These are phyloP conservation scores for Geranium brycei DNA, from an alignment of 345 rosid species.

Conservation along the genomic window DNA sequence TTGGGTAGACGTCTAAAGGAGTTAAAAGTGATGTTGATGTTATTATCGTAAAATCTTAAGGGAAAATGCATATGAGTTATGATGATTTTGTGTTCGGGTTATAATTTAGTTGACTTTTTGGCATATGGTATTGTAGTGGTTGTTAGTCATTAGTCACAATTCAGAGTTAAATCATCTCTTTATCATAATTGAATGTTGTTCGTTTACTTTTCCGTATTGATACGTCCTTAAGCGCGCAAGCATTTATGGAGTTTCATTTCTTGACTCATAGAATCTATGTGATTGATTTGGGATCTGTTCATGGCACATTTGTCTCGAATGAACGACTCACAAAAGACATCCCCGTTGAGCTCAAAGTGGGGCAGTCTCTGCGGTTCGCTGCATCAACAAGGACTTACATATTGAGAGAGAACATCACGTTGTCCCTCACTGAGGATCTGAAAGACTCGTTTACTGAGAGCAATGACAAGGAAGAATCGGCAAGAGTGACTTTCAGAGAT, in stretches of 20 bases:
- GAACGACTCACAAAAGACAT: slow-evolving; percentile 68
- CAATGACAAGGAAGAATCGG: slow-evolving; percentile 14
- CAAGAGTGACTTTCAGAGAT: slow-evolving; percentile 62
- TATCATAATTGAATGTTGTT: too few species aligned
- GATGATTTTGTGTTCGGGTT: too few species aligned
- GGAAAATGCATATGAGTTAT: too few species aligned
- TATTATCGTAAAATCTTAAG: too few species aligned
- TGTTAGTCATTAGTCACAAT: too few species aligned
- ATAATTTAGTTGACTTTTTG: too few species aligned
- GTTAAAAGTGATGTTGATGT: too few species aligned
- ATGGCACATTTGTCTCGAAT: slow-evolving; percentile 82
- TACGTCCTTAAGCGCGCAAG: too few species aligned
- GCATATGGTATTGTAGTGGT: too few species aligned
- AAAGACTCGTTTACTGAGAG: slow-evolving; percentile 7
- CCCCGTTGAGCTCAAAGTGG: slow-evolving; percentile 55
- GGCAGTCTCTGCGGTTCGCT: slow-evolving; percentile 81
- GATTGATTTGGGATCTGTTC: slow-evolving; percentile 68
- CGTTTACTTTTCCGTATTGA: too few species aligned
- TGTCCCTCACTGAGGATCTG: slow-evolving; percentile 29
- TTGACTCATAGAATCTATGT: slow-evolving; percentile 45
- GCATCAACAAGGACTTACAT: slow-evolving; percentile 82
- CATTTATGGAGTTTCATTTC: not conserved
- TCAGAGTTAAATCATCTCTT: too few species aligned
- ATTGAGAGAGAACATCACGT: slow-evolving; percentile 63
- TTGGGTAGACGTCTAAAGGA: too few species aligned